Base-by-base conservation (phyloP, 345 rosid genomes). In the Eutrema yunnanense region DNA sequence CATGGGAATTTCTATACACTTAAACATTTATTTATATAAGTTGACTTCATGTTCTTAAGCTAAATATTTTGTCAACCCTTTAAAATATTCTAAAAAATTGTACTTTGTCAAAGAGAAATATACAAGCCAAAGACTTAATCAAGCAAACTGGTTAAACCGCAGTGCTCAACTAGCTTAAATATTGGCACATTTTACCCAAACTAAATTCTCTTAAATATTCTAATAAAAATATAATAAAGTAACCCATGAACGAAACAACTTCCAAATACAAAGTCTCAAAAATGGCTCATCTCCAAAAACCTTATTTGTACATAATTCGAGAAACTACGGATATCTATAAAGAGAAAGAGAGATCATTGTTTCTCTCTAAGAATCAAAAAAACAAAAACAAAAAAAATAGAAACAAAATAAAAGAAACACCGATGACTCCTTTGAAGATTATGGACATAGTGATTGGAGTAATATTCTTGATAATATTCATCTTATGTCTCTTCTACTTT, bases 381-480 rank as follows among this genome's bases (percentile, higher is more conserved):
- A 3, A 30, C n/a, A n/a, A n/a, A n/a, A n/a, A n/a, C 3, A 4
- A 30, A 30, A 30, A 30, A 4, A 30, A 30, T 32, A 54, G 34
- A 55, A 43, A 44, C 8, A 2, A 53, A 61, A 16, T 26, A 41
- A 33, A 53, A 54, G 1, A 29, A 46, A 55, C 47, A 9, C 7
- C 1, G 40, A 65, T 73, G 71, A 73, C 71, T 65, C 77, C 71
- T 73, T 12, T 55, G 71, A 73, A 73, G 64, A 73, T 64, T 55
- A 6, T 73, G 27, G 77, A 73, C 64, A 64, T 73, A 55, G 71
- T 55, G 34, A 38, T 65, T 56, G 65, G 58, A 59, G 65, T 73
- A 36, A 64, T 64, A 55, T 73, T 73, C 42, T 13, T 73, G 57
- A 44, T 73, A 37, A 26, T 73, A 44, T 54, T 73, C 19, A 73